Evolutionary conservation across 2,329 filamentous ascomycete genomes (phyloP).

Genomic region (Fusarium floridanum): DNA sequence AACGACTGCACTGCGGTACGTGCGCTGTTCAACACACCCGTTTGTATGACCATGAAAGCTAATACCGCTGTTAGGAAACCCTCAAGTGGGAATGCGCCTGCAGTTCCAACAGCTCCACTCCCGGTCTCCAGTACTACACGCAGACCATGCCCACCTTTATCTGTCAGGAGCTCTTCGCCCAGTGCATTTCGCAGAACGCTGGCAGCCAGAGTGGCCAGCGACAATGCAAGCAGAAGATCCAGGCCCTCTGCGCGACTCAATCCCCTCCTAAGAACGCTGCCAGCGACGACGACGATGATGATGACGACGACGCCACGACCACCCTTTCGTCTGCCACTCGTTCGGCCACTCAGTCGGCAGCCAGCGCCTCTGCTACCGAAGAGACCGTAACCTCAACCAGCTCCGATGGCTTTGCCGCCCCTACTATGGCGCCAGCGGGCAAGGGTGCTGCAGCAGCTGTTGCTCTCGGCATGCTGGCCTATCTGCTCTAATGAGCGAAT

Average conservation of each 20-base stretch:
- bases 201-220: conserved; percentile 59
- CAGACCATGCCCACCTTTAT: conserved; percentile 67
- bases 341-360: conserved; percentile 32
- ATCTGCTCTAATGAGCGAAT: conserved; percentile 57
- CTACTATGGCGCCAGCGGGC: conserved; percentile 58
- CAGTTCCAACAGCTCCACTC: conserved; percentile 60
- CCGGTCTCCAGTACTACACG: conserved; percentile 65
- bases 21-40: not conserved
- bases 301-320: conserved; percentile 40
- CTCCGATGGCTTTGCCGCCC: conserved; percentile 52
- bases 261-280: conserved; percentile 52
- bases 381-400: conserved; percentile 51
- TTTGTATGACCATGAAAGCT: not conserved
- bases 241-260: conserved; percentile 59
- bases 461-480: conserved; percentile 66
- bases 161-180: conserved; percentile 62
- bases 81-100: conserved; percentile 65
- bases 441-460: conserved; percentile 62
- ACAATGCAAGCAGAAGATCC: conserved; percentile 63
- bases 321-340: conserved; percentile 44
- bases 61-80: conserved; percentile 49
- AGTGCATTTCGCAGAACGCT: conserved; percentile 61
- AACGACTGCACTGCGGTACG: conserved; percentile 65
- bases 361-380: conserved; percentile 35
- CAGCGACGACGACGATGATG: conserved; percentile 34